A percentile compares a stretch with the other conserved stretches of the same genome.
Evolutionary conservation across 495 filamentous ascomycete species (phyloP).

Genomic region (Xylaria sp.): DNA sequence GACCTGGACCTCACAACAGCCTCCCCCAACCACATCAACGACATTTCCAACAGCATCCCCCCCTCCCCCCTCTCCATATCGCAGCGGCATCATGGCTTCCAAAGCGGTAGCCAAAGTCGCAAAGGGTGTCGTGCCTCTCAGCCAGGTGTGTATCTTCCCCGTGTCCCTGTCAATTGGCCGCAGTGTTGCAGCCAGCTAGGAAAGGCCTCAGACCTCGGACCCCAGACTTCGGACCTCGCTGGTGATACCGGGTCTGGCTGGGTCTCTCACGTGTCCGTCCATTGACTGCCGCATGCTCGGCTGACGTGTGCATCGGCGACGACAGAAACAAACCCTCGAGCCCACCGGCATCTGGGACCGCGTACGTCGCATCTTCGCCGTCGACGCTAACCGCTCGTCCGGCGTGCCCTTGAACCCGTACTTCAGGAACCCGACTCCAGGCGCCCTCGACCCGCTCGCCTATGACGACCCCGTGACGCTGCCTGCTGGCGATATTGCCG

Average conservation of each 20-base stretch:
- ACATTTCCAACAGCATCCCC: constrained; percentile 30
- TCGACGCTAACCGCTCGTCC: constrained; percentile 89
- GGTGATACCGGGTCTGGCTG: not conserved
- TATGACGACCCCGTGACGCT: constrained; percentile 92
- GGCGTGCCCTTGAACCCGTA: constrained; percentile 93
- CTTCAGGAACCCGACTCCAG: constrained; percentile 88
- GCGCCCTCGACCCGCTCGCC: constrained; percentile 71
- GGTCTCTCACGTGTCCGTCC: not conserved
- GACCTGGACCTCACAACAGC: constrained; percentile 26
- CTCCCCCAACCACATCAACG: constrained; percentile 31
- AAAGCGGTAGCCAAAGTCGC: constrained; percentile 60
- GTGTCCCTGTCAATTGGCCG: constrained; percentile 2
- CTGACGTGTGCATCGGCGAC: constrained; percentile 11
- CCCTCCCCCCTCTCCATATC: too few relatives aligned
- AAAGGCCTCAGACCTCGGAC: constrained; percentile 5
- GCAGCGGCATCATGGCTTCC: constrained; percentile 58
- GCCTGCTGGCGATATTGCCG: constrained; percentile 93
- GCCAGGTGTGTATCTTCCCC: constrained; percentile 45
- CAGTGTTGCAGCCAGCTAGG: not conserved
- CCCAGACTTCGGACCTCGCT: too few relatives aligned
- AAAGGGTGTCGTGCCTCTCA: constrained; percentile 53
- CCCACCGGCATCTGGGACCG: constrained; percentile 88
- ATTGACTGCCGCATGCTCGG: not conserved
- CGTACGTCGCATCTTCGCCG: constrained; percentile 75
- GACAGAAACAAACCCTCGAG: constrained; percentile 96